Evolutionary conservation across 495 filamentous ascomycete species (phyloP), one percentile per base, ranked within the genome.

Genomic region (Trichoderma parareesei): DNA sequence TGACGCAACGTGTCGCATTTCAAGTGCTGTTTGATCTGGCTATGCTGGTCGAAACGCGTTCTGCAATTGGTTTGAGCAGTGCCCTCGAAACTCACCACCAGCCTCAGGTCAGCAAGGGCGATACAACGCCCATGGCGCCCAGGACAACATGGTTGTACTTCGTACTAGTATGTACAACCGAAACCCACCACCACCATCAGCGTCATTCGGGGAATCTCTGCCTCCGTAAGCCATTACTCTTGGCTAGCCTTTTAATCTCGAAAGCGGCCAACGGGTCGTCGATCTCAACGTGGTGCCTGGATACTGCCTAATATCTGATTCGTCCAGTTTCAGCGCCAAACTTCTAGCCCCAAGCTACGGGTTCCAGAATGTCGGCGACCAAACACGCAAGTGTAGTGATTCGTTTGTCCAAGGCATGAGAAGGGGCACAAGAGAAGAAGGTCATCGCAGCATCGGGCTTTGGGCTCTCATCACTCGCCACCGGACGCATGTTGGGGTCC

Each of bases 281-380:
- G 53, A 57, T 57, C 53, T 57, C 33, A 57, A 37, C 53, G 53
- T 37, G 53, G 53, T 6, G 3, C 18, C 20, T 3, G 6, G 8
- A 14, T 57, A 57, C 27, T 33, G 27, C 7, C 20, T 57, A 3
- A 38, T 37, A 3, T 27, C 27, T 57, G 53, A 57, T 57, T 57
- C 27, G 53, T 37, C 33, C 53, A 16, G 53, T n/a, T 9, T 33
- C 48, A 55, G 33, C 48, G 48, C 48, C 48, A 57, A 38, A 57
- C 14, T 33, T 57, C 20, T 57, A 57, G 53, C 16, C 53, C 6
- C 40, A 41, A 41, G 40, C 40, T 57, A 37, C 53, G 33, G 53
- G 53, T 57, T 57, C 53, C 53, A 57, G 53, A 57, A 27, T 48
- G 44, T 57, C 53, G 53, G 53, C 53, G 53, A 57, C 20, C 53